Evolutionary conservation across 2,329 filamentous ascomycete genomes (phyloP), one percentile per base, ranked within the genome.

Genomic region (Xylariaceae sp.): DNA sequence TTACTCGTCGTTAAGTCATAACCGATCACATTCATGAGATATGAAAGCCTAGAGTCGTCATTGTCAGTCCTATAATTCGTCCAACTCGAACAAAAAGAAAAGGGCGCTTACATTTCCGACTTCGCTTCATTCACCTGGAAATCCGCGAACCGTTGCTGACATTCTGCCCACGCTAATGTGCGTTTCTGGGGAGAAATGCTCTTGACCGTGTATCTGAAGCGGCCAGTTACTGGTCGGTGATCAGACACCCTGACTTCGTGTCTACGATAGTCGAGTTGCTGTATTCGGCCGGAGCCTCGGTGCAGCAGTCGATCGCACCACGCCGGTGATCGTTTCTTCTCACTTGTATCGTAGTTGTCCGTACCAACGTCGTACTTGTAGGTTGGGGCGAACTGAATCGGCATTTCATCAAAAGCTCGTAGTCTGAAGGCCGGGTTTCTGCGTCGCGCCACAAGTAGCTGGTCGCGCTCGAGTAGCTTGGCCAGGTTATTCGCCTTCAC

Each of bases 291-390:
- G 10, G 88, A 75, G 18, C 91, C 91, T 18, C 92, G 84, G 71
- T 91, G 96, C n/a, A 99, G 77, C 44, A 99, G 77, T 42, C 94
- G 85, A 77, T 99, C 94, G 73, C 94, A 99, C 94, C 94, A 99
- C 1, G 94, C 94, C 0, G 94, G 94, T 18, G 90, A 88, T 53
- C 94, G 85, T 73, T 90, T 90, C 80, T 99, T 99, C 74, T 99
- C 94, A 67, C 89, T 93, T 0, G 89, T 88, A 72, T 99, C 94
- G 73, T 97, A 99, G 5, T 85, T 88, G 71, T 97, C 93, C 0
- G 91, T 95, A 13, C 92, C 92, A 0, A 97, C 91, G 67, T 99
- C 94, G 73, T 99, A 99, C 73, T 99, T 99, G 80, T 99, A 99
- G 0, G 94, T 99, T 0, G 94, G 94, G 6, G 91, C 88, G 72